Base-by-base conservation (phyloP, 2,329 filamentous ascomycete genomes). In the Xylaria hypoxylon region DNA sequence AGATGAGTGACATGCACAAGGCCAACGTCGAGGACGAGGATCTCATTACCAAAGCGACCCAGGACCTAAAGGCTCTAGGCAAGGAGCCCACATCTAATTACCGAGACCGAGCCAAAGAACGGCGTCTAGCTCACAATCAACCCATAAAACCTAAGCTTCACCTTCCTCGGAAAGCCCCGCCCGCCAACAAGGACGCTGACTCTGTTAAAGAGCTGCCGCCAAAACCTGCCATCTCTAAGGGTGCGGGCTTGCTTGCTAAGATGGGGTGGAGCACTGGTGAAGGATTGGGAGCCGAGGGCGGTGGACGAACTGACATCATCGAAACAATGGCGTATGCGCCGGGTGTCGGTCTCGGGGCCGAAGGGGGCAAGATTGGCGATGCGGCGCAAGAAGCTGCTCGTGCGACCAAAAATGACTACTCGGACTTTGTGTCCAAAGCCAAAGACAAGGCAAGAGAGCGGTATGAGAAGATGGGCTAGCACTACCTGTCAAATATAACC, bases 211-310 rank as follows among this genome's bases (percentile, higher is more conserved):
- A 82, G 19, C 47, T 70, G 5, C 65, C 74, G 1, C 65, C 76
- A 7, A 77, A 80, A 35, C 78, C 82, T 6, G 75, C 76, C 56
- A 79, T 82, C 65, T 89, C 87, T 40, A 92, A 90, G 77, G 89
- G 90, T 13, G 88, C 88, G 0, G 87, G 87, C 2, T 83, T 92
- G 74, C 81, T 93, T 44, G 87, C 88, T 44, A 92, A 92, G 81
- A 91, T 92, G 87, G 90, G 90, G 28, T 92, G 90, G 90, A 87
- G 81, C 24, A 81, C 84, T 0, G 90, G 90, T 8, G 83, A 85
- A 63, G 90, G 90, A 0, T 81, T 92, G 3, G 90, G 90, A 2
- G 88, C 86, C 0, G 84, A 86, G 51, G 88, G 87, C 5, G 84
- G 84, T 5, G 90, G 90, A 0, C 83, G 87, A 48, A 90, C 86